Conservation (phyloP, 2,329 filamentous ascomycete species). For the Orbilia brochopaga region DNA sequence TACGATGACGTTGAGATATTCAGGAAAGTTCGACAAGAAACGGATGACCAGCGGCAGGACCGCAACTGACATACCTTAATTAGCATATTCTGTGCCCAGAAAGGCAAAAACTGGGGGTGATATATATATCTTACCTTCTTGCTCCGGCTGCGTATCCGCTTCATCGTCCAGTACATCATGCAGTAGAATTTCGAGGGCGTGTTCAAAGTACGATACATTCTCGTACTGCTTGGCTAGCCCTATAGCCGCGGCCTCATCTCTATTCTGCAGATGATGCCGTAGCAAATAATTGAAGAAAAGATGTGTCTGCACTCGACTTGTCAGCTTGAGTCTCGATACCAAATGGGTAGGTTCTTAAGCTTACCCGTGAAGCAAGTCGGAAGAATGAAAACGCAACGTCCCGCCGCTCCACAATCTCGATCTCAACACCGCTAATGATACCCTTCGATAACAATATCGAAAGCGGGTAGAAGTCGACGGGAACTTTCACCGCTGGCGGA, state of each 20-base stretch:
- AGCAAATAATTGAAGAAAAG: constrained; percentile 89
- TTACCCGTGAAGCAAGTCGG: constrained; percentile 82
- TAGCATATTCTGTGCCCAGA: constrained; percentile 61
- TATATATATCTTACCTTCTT: constrained; percentile 68
- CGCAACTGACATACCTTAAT: constrained; percentile 60
- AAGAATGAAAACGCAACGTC: constrained; percentile 91
- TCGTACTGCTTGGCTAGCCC: constrained; percentile 84
- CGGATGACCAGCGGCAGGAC: constrained; percentile 63
- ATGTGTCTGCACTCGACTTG: constrained; percentile 70
- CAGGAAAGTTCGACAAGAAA: constrained; percentile 63
- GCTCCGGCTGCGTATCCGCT: constrained; percentile 73
- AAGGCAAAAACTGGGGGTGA: constrained; percentile 61
- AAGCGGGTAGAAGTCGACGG: constrained; percentile 93
- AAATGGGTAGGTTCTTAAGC: constrained; percentile 56
- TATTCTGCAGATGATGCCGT: constrained; percentile 75
- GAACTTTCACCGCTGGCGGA: constrained; percentile 75
- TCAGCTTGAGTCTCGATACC: not conserved
- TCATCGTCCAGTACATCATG: constrained; percentile 95
- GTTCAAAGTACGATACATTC: constrained; percentile 86
- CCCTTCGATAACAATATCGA: constrained; percentile 87
- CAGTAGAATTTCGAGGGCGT: constrained; percentile 87
- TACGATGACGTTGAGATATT: constrained; percentile 94
- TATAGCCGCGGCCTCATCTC: constrained; percentile 79
- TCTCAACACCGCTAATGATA: constrained; percentile 86
- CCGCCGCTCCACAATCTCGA: constrained; percentile 88